phyloP scores from a whole-genome alignment of 805 yeast genomes.

The Myxozyma lipomycoides region DNA sequence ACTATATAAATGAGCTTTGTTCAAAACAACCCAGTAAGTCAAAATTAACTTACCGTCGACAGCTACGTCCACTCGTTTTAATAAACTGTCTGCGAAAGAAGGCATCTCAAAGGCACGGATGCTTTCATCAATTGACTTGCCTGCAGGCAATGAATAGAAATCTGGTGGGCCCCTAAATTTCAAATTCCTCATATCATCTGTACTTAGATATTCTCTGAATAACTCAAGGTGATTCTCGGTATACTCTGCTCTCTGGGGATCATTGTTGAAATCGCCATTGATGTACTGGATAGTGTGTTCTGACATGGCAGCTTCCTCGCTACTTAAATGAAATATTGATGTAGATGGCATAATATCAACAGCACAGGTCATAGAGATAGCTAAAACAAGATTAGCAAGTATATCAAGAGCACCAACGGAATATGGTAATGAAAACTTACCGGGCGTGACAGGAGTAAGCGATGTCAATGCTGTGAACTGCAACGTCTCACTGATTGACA shows the following conservation, averaged over 20 bases:
- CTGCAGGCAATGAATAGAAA: conserved; percentile 12
- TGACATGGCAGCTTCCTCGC: conserved; percentile 13
- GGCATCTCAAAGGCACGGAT: no score
- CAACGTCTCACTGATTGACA: conserved; percentile 8
- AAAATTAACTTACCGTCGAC: no score
- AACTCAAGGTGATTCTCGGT: conserved; percentile 14
- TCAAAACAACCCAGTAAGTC: no score
- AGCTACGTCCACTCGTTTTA: no score
- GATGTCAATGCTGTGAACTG: conserved; percentile 24
- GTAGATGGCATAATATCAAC: conserved; percentile 13
- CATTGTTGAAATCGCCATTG: conserved; percentile 6
- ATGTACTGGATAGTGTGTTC: conserved; percentile 7
- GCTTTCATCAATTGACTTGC: no score
- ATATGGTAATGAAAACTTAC: conserved; percentile 2
- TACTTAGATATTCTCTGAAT: conserved; percentile 10
- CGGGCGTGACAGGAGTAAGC: conserved; percentile 15
- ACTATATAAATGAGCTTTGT: no score
- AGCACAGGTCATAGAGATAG: background rate
- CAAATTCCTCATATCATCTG: conserved; percentile 14
- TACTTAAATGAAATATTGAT: conserved; percentile 18
- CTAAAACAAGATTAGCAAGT: background rate
- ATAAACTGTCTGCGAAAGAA: no score
- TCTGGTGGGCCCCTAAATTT: no score
- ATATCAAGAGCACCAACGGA: background rate
- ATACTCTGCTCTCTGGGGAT: conserved; percentile 1